Conservation (phyloP, 257 asterid genomes). For the Nicotiana tabacum region DNA sequence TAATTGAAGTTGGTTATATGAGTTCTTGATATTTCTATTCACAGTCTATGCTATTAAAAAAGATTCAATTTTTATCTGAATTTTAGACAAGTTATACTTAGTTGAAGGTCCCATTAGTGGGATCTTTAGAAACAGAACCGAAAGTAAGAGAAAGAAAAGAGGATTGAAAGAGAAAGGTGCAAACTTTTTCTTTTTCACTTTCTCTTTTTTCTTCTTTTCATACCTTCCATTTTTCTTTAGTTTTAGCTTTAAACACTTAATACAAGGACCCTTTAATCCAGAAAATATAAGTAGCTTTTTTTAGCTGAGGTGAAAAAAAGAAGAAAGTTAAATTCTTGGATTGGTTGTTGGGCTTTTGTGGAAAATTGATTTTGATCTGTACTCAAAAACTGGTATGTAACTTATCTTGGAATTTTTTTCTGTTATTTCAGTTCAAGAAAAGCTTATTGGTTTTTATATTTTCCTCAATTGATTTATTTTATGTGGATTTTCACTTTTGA, state of each 20-base stretch:
- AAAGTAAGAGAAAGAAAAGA: background rate
- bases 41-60: background rate
- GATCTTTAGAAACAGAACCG: background rate
- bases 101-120: background rate
- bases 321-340: background rate
- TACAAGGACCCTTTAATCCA: background rate
- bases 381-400: slow-evolving; percentile 16
- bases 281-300: background rate
- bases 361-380: slow-evolving; percentile 16
- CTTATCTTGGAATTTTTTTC: background rate
- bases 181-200: background rate
- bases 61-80: background rate
- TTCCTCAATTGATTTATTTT: slow-evolving; percentile 16
- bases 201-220: background rate
- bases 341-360: background rate
- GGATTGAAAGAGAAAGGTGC: slow-evolving; percentile 7
- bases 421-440: background rate
- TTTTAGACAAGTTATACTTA: background rate
- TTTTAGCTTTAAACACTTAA: background rate
- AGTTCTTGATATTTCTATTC: background rate
- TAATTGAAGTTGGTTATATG: background rate
- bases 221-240: background rate
- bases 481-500: slow-evolving; percentile 9
- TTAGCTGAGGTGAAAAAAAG: background rate
- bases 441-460: slow-evolving; percentile 13